Conservation (phyloP, 129 eudicot species). For the Arctium minus region DNA sequence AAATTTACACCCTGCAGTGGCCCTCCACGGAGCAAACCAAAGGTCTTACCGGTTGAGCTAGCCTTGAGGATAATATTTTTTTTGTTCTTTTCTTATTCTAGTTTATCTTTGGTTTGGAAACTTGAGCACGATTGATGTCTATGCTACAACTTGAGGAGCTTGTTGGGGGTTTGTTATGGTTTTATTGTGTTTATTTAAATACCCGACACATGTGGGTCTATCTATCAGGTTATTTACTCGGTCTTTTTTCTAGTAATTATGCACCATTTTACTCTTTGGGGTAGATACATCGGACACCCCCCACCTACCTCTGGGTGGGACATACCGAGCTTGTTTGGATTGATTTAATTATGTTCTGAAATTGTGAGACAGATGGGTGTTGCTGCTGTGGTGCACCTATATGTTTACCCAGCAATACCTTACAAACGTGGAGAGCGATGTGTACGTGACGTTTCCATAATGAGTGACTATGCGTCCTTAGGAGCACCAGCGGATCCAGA, state of each 20-base stretch:
- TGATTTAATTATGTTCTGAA: conserved; percentile 3
- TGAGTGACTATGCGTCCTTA: conserved; percentile 85
- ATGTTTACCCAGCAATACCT: conserved; percentile 82
- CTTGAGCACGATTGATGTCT: too few relatives aligned
- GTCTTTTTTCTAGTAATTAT: not conserved
- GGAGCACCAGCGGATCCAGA: conserved; percentile 89
- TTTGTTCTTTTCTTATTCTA: too few relatives aligned
- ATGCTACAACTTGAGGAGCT: too few relatives aligned
- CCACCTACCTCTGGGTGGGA: not conserved
- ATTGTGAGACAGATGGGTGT: conserved; percentile 76
- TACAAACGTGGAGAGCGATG: conserved; percentile 93
- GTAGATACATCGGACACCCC: too few relatives aligned
- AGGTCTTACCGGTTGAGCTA: too few relatives aligned
- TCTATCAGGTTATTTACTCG: not conserved
- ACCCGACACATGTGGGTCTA: not conserved
- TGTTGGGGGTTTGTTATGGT: too few relatives aligned
- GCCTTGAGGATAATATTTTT: too few relatives aligned
- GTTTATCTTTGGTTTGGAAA: too few relatives aligned
- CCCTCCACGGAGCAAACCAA: too few relatives aligned
- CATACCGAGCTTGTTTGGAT: not conserved
- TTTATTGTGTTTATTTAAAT: too few relatives aligned
- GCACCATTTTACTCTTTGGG: not conserved
- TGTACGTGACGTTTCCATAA: conserved; percentile 85
- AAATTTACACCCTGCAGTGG: too few relatives aligned
- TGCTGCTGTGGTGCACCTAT: conserved; percentile 90